A percentile compares a stretch with the other conserved stretches of the same genome.
phyloP scores from a whole-genome alignment of 2,329 filamentous ascomycete species.

The Paraphoma sp. region DNA sequence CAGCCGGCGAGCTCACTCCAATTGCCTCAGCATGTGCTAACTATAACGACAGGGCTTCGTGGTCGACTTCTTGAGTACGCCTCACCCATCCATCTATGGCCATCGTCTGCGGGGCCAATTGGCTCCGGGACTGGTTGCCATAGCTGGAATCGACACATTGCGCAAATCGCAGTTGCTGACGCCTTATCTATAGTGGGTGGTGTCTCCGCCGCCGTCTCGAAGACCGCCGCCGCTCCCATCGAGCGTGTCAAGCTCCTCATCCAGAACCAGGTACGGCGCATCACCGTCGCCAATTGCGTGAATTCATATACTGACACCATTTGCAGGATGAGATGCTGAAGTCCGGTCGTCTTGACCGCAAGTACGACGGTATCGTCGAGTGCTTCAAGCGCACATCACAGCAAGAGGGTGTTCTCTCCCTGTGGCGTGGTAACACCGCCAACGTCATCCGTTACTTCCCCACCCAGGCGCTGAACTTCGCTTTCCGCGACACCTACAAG shows the following conservation, averaged over 20 bases:
- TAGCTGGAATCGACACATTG: conserved; percentile 11
- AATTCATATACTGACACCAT: conserved; percentile 23
- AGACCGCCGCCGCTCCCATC: conserved; percentile 99
- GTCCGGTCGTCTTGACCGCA: conserved; percentile 95
- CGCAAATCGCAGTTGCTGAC: conserved; percentile 49
- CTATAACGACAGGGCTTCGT: conserved; percentile 75
- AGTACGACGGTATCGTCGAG: conserved; percentile 91
- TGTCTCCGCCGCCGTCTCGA: conserved; percentile 99
- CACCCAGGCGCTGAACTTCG: conserved; percentile 99
- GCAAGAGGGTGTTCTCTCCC: conserved; percentile 90
- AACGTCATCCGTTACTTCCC: conserved; percentile 99
- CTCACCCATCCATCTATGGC: conserved; percentile 13
- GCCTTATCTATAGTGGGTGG: conserved; percentile 80
- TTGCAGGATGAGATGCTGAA: conserved; percentile 99
- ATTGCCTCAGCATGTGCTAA: conserved; percentile 35
- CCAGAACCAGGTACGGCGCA: conserved; percentile 93
- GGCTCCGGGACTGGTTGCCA: conserved; percentile 19
- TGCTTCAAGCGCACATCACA: conserved; percentile 93
- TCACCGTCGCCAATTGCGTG: not conserved
- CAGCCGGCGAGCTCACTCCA: conserved; percentile 23
- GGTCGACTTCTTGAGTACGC: conserved; percentile 99
- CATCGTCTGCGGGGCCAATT: conserved; percentile 35
- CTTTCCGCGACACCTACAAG: conserved; percentile 99
- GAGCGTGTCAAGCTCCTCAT: conserved; percentile 99
- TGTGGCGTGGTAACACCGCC: conserved; percentile 99